phyloP scores from a whole-genome alignment of 805 yeast genomes.

The Saccharomycopsis synnaedendra region DNA sequence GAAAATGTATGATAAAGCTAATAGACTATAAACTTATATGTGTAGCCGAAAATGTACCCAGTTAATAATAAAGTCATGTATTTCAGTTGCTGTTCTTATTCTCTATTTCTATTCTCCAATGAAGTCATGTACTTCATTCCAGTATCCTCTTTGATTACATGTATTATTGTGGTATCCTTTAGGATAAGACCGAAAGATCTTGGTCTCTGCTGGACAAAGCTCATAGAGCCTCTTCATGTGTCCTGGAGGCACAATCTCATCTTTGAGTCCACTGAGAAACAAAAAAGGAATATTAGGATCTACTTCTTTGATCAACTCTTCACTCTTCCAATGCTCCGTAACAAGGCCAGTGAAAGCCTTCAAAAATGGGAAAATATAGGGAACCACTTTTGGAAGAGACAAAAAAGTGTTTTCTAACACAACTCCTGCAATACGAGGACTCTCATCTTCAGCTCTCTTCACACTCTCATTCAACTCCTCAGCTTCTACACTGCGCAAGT shows the following conservation, averaged over 20 bases:
- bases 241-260: conserved; percentile 84
- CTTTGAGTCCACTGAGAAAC: conserved; percentile 61
- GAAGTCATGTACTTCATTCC: conserved; percentile 57
- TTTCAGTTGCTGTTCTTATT: too few species aligned
- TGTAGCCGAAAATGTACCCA: too few species aligned
- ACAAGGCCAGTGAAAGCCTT: conserved; percentile 47
- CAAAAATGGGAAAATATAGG: conserved; percentile 65
- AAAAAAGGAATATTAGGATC: conserved; percentile 51
- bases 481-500: not conserved
- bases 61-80: too few species aligned
- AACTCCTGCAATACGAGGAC: conserved; percentile 33
- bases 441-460: not conserved
- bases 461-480: not conserved
- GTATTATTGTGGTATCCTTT: conserved; percentile 79
- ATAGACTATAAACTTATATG: too few species aligned
- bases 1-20: too few species aligned
- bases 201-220: conserved; percentile 37
- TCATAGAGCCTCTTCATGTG: conserved; percentile 61
- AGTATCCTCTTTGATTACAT: conserved; percentile 60
- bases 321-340: conserved; percentile 78
- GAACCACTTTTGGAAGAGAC: conserved; percentile 56
- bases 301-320: conserved; percentile 39
- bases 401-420: conserved; percentile 83
- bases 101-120: not conserved
- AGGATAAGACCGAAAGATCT: conserved; percentile 42